phyloP scores from a whole-genome alignment of 176 grass and related monocot species.

The Phoenix dactylifera region DNA sequence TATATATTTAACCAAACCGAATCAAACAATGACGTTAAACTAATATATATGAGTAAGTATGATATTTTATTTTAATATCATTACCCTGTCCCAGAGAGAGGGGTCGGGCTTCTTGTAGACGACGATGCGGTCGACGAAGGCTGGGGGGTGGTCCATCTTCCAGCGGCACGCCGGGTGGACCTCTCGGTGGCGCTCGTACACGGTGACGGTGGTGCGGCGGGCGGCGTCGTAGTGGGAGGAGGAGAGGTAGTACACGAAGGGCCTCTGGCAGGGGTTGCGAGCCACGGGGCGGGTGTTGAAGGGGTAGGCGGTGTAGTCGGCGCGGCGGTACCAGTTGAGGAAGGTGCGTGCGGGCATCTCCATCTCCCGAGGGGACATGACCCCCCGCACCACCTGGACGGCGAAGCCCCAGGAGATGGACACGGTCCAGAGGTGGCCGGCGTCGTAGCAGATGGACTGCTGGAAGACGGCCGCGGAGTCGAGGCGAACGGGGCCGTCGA shows the following conservation, averaged over 20 bases:
- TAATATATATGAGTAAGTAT: not conserved
- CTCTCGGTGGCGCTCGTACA: constrained; percentile 38
- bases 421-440: constrained; percentile 8
- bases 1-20: no score
- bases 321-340: constrained; percentile 24
- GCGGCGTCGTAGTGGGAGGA: constrained; percentile 5
- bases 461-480: constrained; percentile 26
- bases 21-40: not conserved
- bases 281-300: constrained; percentile 27
- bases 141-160: constrained; percentile 47
- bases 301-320: constrained; percentile 18
- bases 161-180: constrained; percentile 51
- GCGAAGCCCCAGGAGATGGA: constrained; percentile 33
- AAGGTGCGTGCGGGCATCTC: constrained; percentile 30
- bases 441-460: constrained; percentile 33
- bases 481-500: constrained; percentile 17
- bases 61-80: no score
- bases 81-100: constrained; percentile 72
- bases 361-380: constrained; percentile 21
- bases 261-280: constrained; percentile 5
- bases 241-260: constrained; percentile 26
- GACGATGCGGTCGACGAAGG: constrained; percentile 57
- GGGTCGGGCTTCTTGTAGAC: constrained; percentile 88
- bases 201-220: constrained; percentile 8
- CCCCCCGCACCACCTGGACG: constrained; percentile 12